Percentiles rank a stretch among this genome's conserved stretches.
These are phyloP conservation scores for Colletotrichum sansevieriae DNA, from an alignment of 2,329 filamentous ascomycete species.

Conservation along the genomic window DNA sequence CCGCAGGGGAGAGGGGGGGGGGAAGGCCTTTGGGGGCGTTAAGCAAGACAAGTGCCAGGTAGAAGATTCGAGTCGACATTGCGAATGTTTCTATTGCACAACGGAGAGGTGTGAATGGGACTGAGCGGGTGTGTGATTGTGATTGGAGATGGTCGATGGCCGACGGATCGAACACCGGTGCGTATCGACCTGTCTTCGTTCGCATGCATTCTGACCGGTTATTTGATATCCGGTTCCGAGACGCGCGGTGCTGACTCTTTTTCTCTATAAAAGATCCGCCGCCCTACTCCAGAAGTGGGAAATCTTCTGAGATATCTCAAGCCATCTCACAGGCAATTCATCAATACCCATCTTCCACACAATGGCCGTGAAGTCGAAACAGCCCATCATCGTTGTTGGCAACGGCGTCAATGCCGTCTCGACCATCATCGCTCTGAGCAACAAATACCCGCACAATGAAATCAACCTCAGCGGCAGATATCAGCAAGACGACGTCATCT, in stretches of 20 bases:
- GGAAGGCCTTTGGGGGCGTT: too few relatives aligned
- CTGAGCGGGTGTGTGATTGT: neutral
- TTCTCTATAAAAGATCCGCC: constrained; percentile 14
- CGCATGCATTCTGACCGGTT: neutral
- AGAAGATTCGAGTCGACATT: neutral
- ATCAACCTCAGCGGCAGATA: constrained; percentile 49
- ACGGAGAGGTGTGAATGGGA: neutral
- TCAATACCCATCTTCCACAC: neutral
- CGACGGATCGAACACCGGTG: constrained; percentile 1
- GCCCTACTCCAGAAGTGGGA: neutral
- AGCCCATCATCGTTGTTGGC: constrained; percentile 55
- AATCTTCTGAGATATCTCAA: neutral
- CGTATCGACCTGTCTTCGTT: neutral
- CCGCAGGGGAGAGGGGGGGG: neutral
- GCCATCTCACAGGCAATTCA: neutral
- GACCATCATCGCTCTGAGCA: constrained; percentile 44
- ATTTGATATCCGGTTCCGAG: neutral
- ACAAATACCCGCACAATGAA: constrained; percentile 44
- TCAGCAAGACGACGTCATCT: constrained; percentile 47
- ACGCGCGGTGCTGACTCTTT: neutral
- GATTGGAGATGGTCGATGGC: constrained; percentile 4
- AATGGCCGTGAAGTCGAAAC: constrained; percentile 29
- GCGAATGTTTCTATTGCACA: too few relatives aligned
- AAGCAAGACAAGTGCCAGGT: neutral
- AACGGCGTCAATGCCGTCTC: constrained; percentile 58